Evolutionary conservation across 495 filamentous ascomycete species (phyloP), one percentile per base, ranked within the genome.

Genomic region (Aspergillus biplanus): DNA sequence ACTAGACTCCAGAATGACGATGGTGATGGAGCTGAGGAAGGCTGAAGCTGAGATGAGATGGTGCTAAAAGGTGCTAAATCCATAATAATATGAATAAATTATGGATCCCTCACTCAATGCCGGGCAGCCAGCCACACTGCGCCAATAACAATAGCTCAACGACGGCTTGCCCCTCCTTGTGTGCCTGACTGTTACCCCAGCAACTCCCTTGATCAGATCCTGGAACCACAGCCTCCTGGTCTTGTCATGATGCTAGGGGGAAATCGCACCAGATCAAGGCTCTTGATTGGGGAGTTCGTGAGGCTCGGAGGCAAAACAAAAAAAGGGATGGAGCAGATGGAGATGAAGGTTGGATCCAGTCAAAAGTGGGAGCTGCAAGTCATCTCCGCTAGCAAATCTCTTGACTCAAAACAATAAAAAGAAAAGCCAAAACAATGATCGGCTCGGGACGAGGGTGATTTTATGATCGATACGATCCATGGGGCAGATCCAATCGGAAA

Each of bases 201-300:
- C 69, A 78, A 78, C 76, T 75, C 68, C 65, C 66, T 67, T 65
- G 35, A 46, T 69, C 67, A 63, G 57, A 58, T 61, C 58, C 35
- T 44, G 44, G 11, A 7, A 52, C 33, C 46, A 34, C 18, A 33
- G 53, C 56, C 42, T 50, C 33, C 56, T 48, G 21, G 59, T 50
- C 13, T 16, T 9, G 54, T 35, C 53, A 52, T 46, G 33, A 63
- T 18, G 18, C 16, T 50, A 50, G n/a, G 54, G 55, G 33, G 33
- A 44, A 33, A 33, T 61, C 56, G 53, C 53, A 58, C 31, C 57
- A 32, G 18, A 68, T 68, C 61, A n/a, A 35, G 53, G 27, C 52
- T 47, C n/a, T 4, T 61, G 52, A 61, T 61, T 61, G 59, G 59
- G 37, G 21, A 32, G 54, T 52, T 52, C 61, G 33, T 44, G 59